Base-by-base conservation (phyloP, 306 rosid genomes). In the Trifolium repens region DNA sequence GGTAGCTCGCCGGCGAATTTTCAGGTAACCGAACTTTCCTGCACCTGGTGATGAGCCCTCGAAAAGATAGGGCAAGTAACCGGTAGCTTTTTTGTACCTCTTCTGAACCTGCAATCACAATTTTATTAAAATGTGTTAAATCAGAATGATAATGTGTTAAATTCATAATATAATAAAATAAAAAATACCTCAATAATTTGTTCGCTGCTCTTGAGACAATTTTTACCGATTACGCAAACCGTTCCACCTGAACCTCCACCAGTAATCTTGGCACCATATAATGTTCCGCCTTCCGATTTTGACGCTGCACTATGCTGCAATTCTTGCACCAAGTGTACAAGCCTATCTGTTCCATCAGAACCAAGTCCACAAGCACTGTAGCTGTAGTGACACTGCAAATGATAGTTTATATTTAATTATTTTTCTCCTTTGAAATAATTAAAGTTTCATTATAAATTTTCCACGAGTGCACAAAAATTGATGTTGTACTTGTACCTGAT, bases 201-300 rank as follows among this genome's bases (percentile, higher is more conserved):
- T 83, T 90, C 90, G 68, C 88, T 91, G 85, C 91, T 90, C 61
- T 87, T 81, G 30, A 94, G 78, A 77, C 83, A 87, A 50, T 91
- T 91, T 80, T 87, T 84, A 52, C 98, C 97, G 35, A 94, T 84
- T 22, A 81, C 96, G 67, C 98, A 88, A 74, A 90, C 98, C 0
- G 98, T 94, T 85, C 98, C 98, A 32, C 96, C 93, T 0, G 96
- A 92, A 72, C 97, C 97, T 13, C 96, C 99, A n/a, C 99, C 98
- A 0, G 97, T 94, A 67, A 94, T 91, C 88, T 91, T 91, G 30
- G 96, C 97, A 73, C 98, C 98, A 13, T 34, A 87, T 72, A 91
- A 78, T 3, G 97, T 89, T 22, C 93, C 93, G 1, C 88, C 91
- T 14, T 86, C 91, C 27, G 86, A 47, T 84, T 86, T 84, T 2